Evolutionary conservation across 805 yeast genomes (phyloP), one percentile per base, ranked within the genome.

Genomic region (Lachancea dasiensis): DNA sequence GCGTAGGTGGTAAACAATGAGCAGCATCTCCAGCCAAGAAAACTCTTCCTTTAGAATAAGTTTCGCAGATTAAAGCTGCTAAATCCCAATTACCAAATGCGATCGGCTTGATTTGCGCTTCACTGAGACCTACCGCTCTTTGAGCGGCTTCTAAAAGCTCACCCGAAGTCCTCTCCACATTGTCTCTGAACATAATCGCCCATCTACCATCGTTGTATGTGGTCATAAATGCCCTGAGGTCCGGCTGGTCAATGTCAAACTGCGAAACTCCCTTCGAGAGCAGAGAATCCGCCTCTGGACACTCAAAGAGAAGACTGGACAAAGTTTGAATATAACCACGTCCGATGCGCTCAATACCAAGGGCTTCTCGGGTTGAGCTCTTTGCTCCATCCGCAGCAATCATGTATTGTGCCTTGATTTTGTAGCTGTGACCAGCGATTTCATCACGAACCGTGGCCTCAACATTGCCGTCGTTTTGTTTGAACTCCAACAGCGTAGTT

Each of bases 201-300:
- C 32, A 29, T 29, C 32, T 29, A 17, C 32, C 32, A 13, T 29
- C 32, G 14, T 13, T 29, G 19, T 29, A 29, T 5, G 32, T 29
- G 21, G 32, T 29, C 32, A 29, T 7, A 17, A 29, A 29, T 13
- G 32, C 32, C 15, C 19, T 29, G 6, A 29, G 32, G 15, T 29
- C 22, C 4, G 32, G 32, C 15, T 29, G 32, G 32, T 29, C 32
- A 13, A 29, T 29, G 5, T 29, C 32, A 18, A 29, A 29, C 13
- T 29, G 32, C 8, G 19, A 3, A 13, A 29, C 15, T 9, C 32
- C 32, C 15, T 18, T 29, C n/a, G 32, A 29, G n/a, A 29, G 22
- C 5, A 29, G 23, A 17, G 16, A n/a, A 13, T 29, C 32, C 6
- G 32, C 32, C 11, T 29, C 22, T 9, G 32, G 32, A 17, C 32